Evolutionary conservation across 1,139 yeast genomes (phyloP).

Genomic region (Casaregolazyma lundiana): DNA sequence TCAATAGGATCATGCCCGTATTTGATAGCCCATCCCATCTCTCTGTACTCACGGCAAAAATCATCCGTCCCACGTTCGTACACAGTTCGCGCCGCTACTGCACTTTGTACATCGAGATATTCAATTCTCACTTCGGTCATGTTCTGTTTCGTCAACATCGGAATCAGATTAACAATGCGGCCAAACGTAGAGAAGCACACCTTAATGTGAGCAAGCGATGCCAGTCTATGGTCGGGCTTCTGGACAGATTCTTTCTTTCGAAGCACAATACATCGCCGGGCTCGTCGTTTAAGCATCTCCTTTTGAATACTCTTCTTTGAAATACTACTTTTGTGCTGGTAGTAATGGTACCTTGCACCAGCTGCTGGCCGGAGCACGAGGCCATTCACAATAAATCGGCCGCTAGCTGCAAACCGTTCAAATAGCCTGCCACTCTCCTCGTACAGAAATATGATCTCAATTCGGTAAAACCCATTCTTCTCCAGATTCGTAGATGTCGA

Average conservation of each 20-base stretch:
- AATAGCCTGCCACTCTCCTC: conserved; percentile 55
- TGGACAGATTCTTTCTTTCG: conserved; percentile 14
- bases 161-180: conserved; percentile 55
- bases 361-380: conserved; percentile 37
- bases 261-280: conserved; percentile 41
- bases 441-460: conserved; percentile 53
- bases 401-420: conserved; percentile 49
- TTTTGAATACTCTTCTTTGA: conserved; percentile 32
- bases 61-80: conserved; percentile 29
- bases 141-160: conserved; percentile 55
- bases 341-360: not conserved
- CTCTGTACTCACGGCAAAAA: conserved; percentile 2
- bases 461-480: conserved; percentile 13
- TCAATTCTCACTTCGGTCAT: conserved; percentile 51
- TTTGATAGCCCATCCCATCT: conserved; percentile 9
- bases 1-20: conserved; percentile 16
- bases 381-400: conserved; percentile 63
- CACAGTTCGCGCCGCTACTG: conserved; percentile 57
- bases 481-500: conserved; percentile 2
- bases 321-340: conserved; percentile 3
- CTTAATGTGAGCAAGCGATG: conserved; percentile 39
- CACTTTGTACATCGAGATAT: conserved; percentile 57
- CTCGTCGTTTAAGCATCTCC: conserved; percentile 34
- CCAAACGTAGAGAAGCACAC: conserved; percentile 58
- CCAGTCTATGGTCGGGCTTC: conserved; percentile 16